A percentile compares a stretch with the other conserved stretches of the same genome.
phyloP scores from a whole-genome alignment of 805 yeast genomes.

The Hanseniaspora mollemarum region DNA sequence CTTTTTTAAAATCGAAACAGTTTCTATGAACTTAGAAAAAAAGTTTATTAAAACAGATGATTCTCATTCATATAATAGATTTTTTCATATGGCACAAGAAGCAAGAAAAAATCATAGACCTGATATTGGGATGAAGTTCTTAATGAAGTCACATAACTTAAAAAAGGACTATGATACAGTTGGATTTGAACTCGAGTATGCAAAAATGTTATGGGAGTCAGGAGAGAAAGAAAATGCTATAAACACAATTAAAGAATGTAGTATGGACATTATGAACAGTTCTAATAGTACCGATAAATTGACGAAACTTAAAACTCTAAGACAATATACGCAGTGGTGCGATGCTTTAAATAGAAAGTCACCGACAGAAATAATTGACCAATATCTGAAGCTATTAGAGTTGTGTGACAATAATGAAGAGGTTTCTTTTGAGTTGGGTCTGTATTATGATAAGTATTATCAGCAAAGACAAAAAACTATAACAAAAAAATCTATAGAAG shows the following conservation, averaged over 20 bases:
- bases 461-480: constrained; percentile 24
- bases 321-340: constrained; percentile 79
- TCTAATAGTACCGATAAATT: constrained; percentile 17
- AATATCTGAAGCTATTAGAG: constrained; percentile 49
- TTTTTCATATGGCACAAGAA: constrained; percentile 49
- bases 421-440: constrained; percentile 69
- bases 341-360: constrained; percentile 76
- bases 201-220: constrained; percentile 76
- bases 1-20: constrained; percentile 8
- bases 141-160: constrained; percentile 42
- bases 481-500: constrained; percentile 47
- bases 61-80: constrained; percentile 38
- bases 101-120: constrained; percentile 58
- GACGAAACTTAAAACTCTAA: constrained; percentile 35
- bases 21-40: neutral
- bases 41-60: constrained; percentile 2
- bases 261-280: neutral
- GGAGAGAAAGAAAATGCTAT: constrained; percentile 82
- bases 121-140: constrained; percentile 59
- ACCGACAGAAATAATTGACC: constrained; percentile 56
- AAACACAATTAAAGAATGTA: constrained; percentile 37
- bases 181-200: constrained; percentile 56
- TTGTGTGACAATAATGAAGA: constrained; percentile 57
- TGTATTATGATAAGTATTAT: constrained; percentile 57
- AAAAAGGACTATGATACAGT: constrained; percentile 27